phyloP scores from a whole-genome alignment of 441 rosid genomes.

The Capsella rubella region DNA sequence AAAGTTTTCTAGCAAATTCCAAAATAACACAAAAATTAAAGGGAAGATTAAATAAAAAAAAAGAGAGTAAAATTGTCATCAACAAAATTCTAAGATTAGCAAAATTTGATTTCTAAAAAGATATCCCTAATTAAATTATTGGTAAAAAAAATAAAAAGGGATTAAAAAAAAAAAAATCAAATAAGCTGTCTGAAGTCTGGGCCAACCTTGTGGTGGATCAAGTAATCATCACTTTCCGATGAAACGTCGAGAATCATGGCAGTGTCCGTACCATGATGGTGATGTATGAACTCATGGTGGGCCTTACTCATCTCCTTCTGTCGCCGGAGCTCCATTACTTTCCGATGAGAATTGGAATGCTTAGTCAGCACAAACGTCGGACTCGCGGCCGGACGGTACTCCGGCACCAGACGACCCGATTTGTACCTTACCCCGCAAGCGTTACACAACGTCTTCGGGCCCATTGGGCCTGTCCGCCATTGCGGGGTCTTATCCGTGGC shows the following conservation, averaged over 20 bases:
- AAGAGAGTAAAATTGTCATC: slow-evolving; percentile 26
- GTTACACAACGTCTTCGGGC: slow-evolving; percentile 62
- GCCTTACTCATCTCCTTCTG: slow-evolving; percentile 66
- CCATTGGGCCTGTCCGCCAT: slow-evolving; percentile 70
- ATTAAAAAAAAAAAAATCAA: slow-evolving; percentile 38
- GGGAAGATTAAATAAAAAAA: background rate
- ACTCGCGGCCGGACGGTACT: slow-evolving; percentile 66
- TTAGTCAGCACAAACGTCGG: slow-evolving; percentile 58
- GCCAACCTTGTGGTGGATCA: slow-evolving; percentile 69
- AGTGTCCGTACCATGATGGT: slow-evolving; percentile 45
- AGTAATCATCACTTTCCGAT: slow-evolving; percentile 70
- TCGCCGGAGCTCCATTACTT: slow-evolving; percentile 66
- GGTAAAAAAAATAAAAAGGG: slow-evolving; percentile 23
- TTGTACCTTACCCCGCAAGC: slow-evolving; percentile 67
- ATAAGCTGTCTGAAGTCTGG: slow-evolving; percentile 66
- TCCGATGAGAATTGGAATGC: slow-evolving; percentile 66
- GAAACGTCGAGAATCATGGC: slow-evolving; percentile 62
- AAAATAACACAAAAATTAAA: slow-evolving; percentile 25
- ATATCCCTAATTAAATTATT: slow-evolving; percentile 44
- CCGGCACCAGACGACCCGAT: slow-evolving; percentile 63
- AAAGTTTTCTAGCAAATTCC: slow-evolving; percentile 28
- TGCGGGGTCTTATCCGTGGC: slow-evolving; percentile 63
- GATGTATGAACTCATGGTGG: slow-evolving; percentile 58
- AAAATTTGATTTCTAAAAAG: slow-evolving; percentile 39
- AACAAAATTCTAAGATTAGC: slow-evolving; percentile 41